These are phyloP conservation scores for Hypomyces perniciosus DNA, from an alignment of 2,329 filamentous ascomycete species.

Conservation along the genomic window DNA sequence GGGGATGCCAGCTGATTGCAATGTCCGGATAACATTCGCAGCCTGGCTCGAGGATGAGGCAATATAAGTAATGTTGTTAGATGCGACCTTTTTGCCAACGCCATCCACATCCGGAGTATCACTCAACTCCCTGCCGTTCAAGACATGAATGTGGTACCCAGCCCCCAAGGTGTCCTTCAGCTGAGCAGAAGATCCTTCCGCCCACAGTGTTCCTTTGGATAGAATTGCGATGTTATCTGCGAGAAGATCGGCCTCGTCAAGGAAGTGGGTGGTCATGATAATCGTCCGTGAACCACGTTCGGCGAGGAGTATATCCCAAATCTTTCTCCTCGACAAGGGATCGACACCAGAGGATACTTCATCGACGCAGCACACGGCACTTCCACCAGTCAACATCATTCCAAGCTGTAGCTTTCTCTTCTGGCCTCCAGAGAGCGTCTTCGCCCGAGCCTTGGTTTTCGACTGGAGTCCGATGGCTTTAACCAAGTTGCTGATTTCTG, in stretches of 20 bases:
- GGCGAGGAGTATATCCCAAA: conserved; percentile 56
- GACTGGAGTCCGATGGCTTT: conserved; percentile 57
- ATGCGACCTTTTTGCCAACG: conserved; percentile 47
- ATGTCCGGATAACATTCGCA: conserved; percentile 58
- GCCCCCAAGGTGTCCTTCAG: conserved; percentile 60
- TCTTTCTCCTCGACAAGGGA: conserved; percentile 53
- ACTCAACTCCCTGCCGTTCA: conserved; percentile 20
- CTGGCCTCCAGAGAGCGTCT: conserved; percentile 67
- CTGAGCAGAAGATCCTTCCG: conserved; percentile 61
- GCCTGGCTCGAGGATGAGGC: conserved; percentile 62
- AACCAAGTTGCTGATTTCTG: conserved; percentile 42
- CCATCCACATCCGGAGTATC: conserved; percentile 48
- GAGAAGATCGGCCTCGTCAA: conserved; percentile 69
- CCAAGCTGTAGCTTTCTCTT: conserved; percentile 72
- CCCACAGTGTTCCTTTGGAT: conserved; percentile 60
- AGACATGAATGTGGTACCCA: conserved; percentile 25
- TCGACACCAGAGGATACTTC: conserved; percentile 71
- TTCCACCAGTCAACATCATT: conserved; percentile 73
- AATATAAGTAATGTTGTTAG: conserved; percentile 65
- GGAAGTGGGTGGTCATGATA: conserved; percentile 67
- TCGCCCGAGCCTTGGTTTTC: conserved; percentile 55
- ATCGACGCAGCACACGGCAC: conserved; percentile 65
- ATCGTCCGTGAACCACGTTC: conserved; percentile 63
- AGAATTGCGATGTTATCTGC: conserved; percentile 67
- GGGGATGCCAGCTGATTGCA: conserved; percentile 59